Percentiles rank a stretch among this genome's conserved stretches.
Evolutionary conservation across 345 rosid species (phyloP).

Genomic region (Psidium guajava): DNA sequence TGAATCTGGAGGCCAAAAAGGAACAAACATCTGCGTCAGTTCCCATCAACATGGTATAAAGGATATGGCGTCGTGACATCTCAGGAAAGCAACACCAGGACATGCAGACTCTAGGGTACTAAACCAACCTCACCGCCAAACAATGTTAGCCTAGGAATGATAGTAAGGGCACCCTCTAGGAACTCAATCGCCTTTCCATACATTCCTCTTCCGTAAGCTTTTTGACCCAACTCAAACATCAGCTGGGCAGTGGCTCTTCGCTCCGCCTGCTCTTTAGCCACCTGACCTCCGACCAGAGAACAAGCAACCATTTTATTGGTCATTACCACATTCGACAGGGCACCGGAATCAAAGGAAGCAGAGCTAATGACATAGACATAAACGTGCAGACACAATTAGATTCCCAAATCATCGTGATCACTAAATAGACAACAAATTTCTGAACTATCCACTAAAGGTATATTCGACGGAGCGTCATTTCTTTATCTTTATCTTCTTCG

Average conservation of each 20-base stretch:
- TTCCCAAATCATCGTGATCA: neutral
- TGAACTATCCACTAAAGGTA: neutral
- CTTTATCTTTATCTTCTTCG: neutral
- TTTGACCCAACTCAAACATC: conserved; percentile 93
- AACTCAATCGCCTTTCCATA: conserved; percentile 82
- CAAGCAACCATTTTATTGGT: neutral
- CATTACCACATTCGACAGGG: neutral
- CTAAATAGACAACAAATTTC: neutral
- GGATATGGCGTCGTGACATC: neutral
- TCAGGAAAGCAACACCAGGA: neutral
- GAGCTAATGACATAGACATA: neutral
- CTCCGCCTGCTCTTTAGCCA: conserved; percentile 91
- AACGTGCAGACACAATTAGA: neutral
- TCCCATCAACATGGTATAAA: neutral
- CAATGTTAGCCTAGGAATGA: conserved; percentile 68
- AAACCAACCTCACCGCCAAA: conserved; percentile 96
- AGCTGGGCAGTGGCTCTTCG: conserved; percentile 75
- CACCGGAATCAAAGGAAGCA: neutral
- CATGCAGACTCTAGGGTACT: neutral
- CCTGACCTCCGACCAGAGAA: conserved; percentile 29
- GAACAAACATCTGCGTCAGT: neutral
- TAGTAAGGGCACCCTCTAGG: conserved; percentile 88
- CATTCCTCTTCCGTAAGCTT: conserved; percentile 91
- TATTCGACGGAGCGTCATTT: neutral
- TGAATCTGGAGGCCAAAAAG: conserved; percentile 53